Conservation (phyloP, 2,329 filamentous ascomycete species). For the Hysterium pulicare region DNA sequence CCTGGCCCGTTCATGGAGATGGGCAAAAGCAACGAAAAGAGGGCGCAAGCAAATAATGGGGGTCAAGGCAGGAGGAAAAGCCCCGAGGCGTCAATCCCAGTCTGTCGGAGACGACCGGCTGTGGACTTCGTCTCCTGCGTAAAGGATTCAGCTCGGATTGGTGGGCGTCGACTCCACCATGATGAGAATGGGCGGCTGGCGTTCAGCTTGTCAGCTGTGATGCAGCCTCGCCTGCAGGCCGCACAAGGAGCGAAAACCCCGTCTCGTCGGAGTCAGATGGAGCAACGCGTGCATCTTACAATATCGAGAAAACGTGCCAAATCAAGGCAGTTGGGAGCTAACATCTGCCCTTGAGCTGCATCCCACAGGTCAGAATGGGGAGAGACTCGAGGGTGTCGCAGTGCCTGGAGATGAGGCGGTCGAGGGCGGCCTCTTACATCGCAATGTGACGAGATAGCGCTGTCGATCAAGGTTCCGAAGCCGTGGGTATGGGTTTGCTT, state of each 20-base stretch:
- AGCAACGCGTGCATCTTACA: too few species aligned
- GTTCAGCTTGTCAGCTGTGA: not conserved
- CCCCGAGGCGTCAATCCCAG: constrained; percentile 10
- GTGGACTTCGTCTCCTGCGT: constrained; percentile 16
- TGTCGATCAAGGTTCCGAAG: not conserved
- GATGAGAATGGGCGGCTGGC: not conserved
- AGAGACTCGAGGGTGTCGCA: too few species aligned
- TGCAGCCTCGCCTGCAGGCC: not conserved
- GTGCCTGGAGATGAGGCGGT: too few species aligned
- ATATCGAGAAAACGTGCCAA: too few species aligned
- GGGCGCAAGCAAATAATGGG: not conserved
- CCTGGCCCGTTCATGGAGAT: too few species aligned
- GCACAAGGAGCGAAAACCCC: not conserved
- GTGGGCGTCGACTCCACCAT: constrained; percentile 6
- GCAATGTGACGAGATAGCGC: not conserved
- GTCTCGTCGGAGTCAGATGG: too few species aligned
- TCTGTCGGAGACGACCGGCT: constrained; percentile 15
- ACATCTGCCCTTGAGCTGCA: too few species aligned
- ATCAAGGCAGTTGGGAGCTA: too few species aligned
- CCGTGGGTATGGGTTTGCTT: not conserved
- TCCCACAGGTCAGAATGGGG: too few species aligned
- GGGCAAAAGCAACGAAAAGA: too few species aligned
- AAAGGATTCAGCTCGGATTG: constrained; percentile 14
- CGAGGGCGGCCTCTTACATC: too few species aligned
- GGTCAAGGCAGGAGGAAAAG: constrained; percentile 2